Percentiles rank a stretch among this genome's conserved stretches.
Conservation (phyloP, 345 rosid species). For the Balakata baccata region DNA sequence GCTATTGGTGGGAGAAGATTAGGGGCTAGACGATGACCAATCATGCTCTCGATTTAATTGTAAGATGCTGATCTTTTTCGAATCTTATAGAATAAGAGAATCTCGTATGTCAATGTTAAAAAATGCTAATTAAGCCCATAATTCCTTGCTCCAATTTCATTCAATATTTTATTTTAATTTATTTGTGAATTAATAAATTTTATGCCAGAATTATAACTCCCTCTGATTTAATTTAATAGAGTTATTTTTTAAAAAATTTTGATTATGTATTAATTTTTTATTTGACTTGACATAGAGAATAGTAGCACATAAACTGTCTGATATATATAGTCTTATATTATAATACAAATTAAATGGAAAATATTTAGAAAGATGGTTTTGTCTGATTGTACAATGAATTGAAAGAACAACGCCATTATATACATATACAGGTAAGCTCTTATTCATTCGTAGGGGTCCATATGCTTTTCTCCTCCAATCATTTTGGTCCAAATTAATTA, state of each 20-base stretch:
- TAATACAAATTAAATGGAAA: not conserved
- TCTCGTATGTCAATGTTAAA: not conserved
- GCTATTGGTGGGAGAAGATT: not conserved
- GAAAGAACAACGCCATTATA: not conserved
- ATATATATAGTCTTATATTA: not conserved
- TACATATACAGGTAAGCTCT: not conserved
- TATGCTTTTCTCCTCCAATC: not conserved
- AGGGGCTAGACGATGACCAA: slow-evolving; percentile 6
- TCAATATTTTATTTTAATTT: too few species aligned
- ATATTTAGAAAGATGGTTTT: not conserved
- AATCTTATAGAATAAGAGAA: not conserved
- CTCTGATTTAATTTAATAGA: too few species aligned
- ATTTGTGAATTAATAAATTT: too few species aligned
- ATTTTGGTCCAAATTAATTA: not conserved
- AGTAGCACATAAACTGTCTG: too few species aligned
- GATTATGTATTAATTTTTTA: too few species aligned
- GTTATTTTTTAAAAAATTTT: too few species aligned
- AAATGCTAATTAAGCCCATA: too few species aligned
- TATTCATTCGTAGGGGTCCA: not conserved
- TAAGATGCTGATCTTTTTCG: slow-evolving; percentile 25
- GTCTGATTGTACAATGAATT: not conserved
- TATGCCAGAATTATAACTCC: too few species aligned
- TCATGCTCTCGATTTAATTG: slow-evolving; percentile 9
- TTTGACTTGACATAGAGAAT: too few species aligned
- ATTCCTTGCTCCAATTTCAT: too few species aligned